phyloP scores from a whole-genome alignment of 1,139 yeast species.

The Candida sp. region DNA sequence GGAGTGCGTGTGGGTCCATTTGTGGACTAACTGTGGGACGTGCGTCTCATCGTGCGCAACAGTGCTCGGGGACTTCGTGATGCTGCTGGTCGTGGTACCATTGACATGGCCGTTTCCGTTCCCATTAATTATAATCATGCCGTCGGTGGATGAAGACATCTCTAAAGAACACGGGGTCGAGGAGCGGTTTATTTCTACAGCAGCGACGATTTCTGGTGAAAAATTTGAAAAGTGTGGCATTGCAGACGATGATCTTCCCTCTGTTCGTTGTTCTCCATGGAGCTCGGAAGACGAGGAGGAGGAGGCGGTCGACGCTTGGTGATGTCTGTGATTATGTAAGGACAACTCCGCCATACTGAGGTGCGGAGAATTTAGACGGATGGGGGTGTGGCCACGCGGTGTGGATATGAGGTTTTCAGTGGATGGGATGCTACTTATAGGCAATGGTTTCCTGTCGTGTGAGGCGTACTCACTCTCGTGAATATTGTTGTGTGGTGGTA shows the following conservation, averaged over 20 bases:
- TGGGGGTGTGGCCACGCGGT: conserved; percentile 22
- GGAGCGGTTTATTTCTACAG: background rate
- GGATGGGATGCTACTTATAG: conserved; percentile 30
- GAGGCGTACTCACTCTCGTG: conserved; percentile 39
- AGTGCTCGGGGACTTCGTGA: too few relatives aligned
- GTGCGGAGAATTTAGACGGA: conserved; percentile 24
- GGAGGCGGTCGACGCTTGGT: background rate
- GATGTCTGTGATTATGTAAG: background rate
- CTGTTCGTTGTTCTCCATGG: background rate
- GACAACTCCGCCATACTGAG: conserved; percentile 13
- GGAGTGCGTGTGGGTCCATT: conserved; percentile 77
- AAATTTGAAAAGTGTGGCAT: conserved; percentile 10
- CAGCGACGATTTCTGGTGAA: background rate
- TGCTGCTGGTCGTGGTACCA: background rate
- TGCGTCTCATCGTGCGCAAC: background rate
- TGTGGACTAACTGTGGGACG: conserved; percentile 52
- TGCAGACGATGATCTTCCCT: background rate
- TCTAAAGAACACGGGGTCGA: conserved; percentile 6
- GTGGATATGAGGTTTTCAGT: conserved; percentile 16
- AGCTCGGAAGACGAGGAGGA: background rate
- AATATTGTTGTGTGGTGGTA: conserved; percentile 6
- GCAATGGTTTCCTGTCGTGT: conserved; percentile 28
- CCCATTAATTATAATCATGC: background rate
- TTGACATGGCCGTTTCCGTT: conserved; percentile 4
- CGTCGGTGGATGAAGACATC: conserved; percentile 7